Conservation (phyloP, 768 basidiomycete genomes). For the Mycena chlorophos region DNA sequence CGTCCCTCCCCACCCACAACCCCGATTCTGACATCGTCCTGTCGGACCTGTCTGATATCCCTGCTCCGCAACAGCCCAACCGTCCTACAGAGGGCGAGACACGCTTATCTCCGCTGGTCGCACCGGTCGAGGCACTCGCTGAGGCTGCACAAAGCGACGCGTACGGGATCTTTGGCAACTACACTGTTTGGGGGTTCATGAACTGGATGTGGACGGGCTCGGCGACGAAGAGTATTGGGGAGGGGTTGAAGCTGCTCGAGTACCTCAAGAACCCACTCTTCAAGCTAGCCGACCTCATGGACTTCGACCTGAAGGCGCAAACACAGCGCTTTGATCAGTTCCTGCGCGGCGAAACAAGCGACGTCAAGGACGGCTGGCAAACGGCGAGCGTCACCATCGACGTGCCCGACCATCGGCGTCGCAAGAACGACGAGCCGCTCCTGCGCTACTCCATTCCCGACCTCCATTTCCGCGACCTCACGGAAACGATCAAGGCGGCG, state of each 20-base stretch:
- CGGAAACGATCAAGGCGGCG: slow-evolving; percentile 5
- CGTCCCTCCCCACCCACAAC: slow-evolving; percentile 3
- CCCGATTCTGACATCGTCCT: slow-evolving; percentile 5
- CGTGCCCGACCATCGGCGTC: slow-evolving; percentile 22
- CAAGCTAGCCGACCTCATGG: not conserved
- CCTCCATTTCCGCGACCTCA: slow-evolving; percentile 13
- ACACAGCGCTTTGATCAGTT: slow-evolving; percentile 2
- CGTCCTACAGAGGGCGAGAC: not conserved
- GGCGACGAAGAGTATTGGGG: slow-evolving; percentile 1
- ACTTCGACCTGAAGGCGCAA: not conserved
- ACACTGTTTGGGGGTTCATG: slow-evolving; percentile 1
- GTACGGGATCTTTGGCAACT: slow-evolving; percentile 2
- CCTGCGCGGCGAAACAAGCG: not conserved
- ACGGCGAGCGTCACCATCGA: slow-evolving; percentile 9
- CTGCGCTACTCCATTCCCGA: slow-evolving; percentile 2
- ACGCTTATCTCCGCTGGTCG: not conserved
- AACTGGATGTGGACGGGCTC: slow-evolving; percentile 16
- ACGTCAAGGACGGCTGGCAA: slow-evolving; percentile 12
- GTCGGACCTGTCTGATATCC: slow-evolving; percentile 8
- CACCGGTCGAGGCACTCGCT: not conserved
- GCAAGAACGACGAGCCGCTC: slow-evolving; percentile 6
- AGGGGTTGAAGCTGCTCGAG: not conserved
- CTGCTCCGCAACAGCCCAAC: not conserved
- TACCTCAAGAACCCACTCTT: slow-evolving; percentile 2
- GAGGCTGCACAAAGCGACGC: not conserved